Percentiles rank a stretch among this genome's conserved stretches.
These are phyloP conservation scores for Exserohilum rostratum DNA, from an alignment of 2,329 filamentous ascomycete genomes.

Conservation along the genomic window DNA sequence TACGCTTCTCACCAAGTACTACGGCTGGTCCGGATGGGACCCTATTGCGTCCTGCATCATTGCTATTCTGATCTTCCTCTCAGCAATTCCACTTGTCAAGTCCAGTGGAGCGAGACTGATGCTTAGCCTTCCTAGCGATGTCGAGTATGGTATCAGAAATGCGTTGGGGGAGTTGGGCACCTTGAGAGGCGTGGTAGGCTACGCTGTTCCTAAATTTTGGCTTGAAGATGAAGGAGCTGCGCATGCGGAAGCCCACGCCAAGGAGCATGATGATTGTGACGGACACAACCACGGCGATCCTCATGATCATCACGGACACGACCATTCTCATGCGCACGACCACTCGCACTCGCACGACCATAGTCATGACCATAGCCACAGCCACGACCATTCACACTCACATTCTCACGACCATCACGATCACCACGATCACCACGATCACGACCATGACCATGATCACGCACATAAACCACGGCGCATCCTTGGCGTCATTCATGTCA, in stretches of 20 bases:
- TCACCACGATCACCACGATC: conserved; percentile 25
- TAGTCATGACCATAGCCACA: conserved; percentile 32
- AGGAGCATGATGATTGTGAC: conserved; percentile 43
- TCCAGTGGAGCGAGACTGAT: conserved; percentile 83
- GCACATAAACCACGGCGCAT: conserved; percentile 56
- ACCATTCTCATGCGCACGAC: conserved; percentile 34
- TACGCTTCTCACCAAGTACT: conserved; percentile 83
- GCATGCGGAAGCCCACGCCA: conserved; percentile 50
- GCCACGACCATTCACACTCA: conserved; percentile 23
- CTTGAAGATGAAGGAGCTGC: conserved; percentile 68
- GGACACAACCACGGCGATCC: conserved; percentile 29
- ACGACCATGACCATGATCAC: conserved; percentile 47
- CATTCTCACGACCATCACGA: conserved; percentile 9
- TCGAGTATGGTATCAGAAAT: conserved; percentile 87
- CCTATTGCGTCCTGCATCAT: conserved; percentile 93
- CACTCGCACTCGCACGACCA: conserved; percentile 14
- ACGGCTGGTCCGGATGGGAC: conserved; percentile 93
- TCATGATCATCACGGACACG: conserved; percentile 19
- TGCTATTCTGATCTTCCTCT: conserved; percentile 89
- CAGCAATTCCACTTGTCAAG: conserved; percentile 84
- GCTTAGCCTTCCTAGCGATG: conserved; percentile 80
- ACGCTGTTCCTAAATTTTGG: conserved; percentile 91
- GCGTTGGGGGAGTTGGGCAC: conserved; percentile 82
- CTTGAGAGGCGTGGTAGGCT: conserved; percentile 82
- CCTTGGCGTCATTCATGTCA: conserved; percentile 84